Percentiles rank a stretch among this genome's conserved stretches.
phyloP scores from a whole-genome alignment of 768 basidiomycete species.

The Cantharellus cinnabarinus region DNA sequence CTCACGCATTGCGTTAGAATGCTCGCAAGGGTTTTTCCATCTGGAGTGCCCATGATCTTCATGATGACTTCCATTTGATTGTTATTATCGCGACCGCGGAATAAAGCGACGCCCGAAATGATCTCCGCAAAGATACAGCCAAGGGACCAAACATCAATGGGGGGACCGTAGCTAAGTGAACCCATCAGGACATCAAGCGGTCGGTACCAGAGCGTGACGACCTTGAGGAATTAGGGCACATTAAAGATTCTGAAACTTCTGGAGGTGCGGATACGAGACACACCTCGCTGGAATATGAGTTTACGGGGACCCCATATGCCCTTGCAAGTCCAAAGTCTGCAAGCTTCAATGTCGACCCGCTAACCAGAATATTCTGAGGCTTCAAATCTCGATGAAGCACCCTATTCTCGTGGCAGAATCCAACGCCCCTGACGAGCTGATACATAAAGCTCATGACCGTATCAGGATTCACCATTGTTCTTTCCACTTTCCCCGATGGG shows the following conservation, averaged over 20 bases:
- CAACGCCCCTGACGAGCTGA: constrained; percentile 89
- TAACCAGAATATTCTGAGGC: constrained; percentile 95
- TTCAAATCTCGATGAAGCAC: constrained; percentile 96
- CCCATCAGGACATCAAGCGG: constrained; percentile 95
- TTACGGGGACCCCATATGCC: constrained; percentile 96
- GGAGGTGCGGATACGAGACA: not conserved
- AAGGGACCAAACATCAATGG: constrained; percentile 97
- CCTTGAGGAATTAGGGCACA: constrained; percentile 24
- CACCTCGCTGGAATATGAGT: constrained; percentile 97
- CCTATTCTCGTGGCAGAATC: constrained; percentile 96
- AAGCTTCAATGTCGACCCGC: constrained; percentile 85
- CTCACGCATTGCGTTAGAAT: constrained; percentile 77
- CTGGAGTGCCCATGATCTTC: constrained; percentile 89
- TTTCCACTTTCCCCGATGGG: not conserved
- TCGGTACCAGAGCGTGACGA: constrained; percentile 97
- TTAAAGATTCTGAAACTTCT: not conserved
- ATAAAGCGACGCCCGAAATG: constrained; percentile 92
- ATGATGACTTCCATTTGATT: constrained; percentile 97
- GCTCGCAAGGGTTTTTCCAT: constrained; percentile 68
- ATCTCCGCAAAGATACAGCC: constrained; percentile 99
- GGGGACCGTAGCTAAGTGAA: constrained; percentile 94
- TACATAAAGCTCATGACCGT: constrained; percentile 84
- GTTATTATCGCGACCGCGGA: constrained; percentile 89
- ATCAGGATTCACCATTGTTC: not conserved
- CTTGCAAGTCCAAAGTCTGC: constrained; percentile 96